Conservation (phyloP, 2,329 filamentous ascomycete species). For the Colletotrichum musicola region DNA sequence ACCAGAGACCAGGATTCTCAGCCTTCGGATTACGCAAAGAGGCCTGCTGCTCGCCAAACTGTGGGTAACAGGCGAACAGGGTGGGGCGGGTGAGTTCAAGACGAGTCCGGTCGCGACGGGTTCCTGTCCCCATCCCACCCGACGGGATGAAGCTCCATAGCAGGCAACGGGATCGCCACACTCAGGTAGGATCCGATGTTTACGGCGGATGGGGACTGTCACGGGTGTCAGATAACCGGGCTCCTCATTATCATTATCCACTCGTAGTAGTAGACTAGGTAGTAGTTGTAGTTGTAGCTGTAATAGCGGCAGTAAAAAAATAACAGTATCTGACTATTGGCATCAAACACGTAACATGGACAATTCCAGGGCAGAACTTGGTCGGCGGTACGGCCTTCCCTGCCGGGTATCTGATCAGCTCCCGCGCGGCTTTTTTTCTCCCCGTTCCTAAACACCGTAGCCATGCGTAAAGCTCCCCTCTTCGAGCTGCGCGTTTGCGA, state of each 20-base stretch:
- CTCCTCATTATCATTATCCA: slow-evolving; percentile 26
- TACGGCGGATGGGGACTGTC: background rate
- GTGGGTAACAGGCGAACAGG: background rate
- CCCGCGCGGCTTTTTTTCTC: background rate
- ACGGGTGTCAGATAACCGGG: background rate
- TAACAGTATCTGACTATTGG: background rate
- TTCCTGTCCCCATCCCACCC: background rate
- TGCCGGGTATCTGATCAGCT: slow-evolving; percentile 31
- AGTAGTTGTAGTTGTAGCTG: no score
- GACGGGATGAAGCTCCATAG: background rate
- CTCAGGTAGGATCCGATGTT: no score
- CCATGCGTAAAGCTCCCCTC: slow-evolving; percentile 7
- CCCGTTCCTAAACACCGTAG: slow-evolving; percentile 11
- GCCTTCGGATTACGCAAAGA: slow-evolving; percentile 3
- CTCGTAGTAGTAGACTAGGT: background rate
- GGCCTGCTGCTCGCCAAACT: background rate
- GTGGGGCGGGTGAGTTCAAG: background rate
- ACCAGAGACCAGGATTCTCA: background rate
- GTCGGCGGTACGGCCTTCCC: slow-evolving; percentile 7
- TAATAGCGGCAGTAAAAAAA: no score
- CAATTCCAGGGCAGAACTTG: slow-evolving; percentile 12
- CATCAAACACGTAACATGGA: slow-evolving; percentile 5
- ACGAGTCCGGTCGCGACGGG: background rate
- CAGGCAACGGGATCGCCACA: background rate
- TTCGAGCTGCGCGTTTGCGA: slow-evolving; percentile 1